Conservation (phyloP, 2,329 filamentous ascomycete species). For the Ustilaginoidea virens region DNA sequence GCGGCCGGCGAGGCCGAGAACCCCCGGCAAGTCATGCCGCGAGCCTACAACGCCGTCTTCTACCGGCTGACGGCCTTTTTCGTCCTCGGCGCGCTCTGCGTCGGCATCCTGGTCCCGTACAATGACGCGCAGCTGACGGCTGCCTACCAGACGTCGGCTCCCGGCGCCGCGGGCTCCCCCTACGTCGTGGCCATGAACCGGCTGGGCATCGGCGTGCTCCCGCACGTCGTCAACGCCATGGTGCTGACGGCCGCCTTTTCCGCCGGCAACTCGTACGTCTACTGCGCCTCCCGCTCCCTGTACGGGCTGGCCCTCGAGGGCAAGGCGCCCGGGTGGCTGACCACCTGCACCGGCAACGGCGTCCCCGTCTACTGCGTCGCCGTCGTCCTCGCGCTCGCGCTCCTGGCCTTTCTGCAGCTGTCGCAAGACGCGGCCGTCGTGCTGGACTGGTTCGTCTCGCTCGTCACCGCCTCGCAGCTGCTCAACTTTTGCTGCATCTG, state of each 20-base stretch:
- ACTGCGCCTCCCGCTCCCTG: constrained; percentile 52
- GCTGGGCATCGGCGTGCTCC: constrained; percentile 45
- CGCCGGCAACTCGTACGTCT: constrained; percentile 49
- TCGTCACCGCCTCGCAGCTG: constrained; percentile 56
- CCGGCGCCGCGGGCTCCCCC: constrained; percentile 54
- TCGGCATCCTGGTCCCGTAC: constrained; percentile 58
- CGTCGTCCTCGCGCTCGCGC: constrained; percentile 48
- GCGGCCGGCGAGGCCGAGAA: constrained; percentile 60
- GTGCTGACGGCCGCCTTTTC: constrained; percentile 52
- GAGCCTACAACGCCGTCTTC: constrained; percentile 65
- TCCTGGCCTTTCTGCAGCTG: constrained; percentile 61
- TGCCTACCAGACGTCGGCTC: constrained; percentile 41
- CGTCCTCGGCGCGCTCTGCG: constrained; percentile 54
- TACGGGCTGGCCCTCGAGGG: constrained; percentile 55
- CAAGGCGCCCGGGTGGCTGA: constrained; percentile 46
- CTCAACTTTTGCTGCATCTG: constrained; percentile 59
- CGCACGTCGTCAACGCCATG: constrained; percentile 59
- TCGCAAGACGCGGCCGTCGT: constrained; percentile 50
- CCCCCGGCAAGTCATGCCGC: constrained; percentile 52
- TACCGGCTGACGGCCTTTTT: constrained; percentile 66
- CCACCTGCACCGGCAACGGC: constrained; percentile 44
- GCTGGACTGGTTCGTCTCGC: constrained; percentile 54
- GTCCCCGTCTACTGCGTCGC: constrained; percentile 62
- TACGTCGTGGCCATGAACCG: constrained; percentile 55
- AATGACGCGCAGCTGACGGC: constrained; percentile 45